Evolutionary conservation across 495 filamentous ascomycete species (phyloP), one percentile per base, ranked within the genome.

Genomic region (Aspergillus heteromorphus): DNA sequence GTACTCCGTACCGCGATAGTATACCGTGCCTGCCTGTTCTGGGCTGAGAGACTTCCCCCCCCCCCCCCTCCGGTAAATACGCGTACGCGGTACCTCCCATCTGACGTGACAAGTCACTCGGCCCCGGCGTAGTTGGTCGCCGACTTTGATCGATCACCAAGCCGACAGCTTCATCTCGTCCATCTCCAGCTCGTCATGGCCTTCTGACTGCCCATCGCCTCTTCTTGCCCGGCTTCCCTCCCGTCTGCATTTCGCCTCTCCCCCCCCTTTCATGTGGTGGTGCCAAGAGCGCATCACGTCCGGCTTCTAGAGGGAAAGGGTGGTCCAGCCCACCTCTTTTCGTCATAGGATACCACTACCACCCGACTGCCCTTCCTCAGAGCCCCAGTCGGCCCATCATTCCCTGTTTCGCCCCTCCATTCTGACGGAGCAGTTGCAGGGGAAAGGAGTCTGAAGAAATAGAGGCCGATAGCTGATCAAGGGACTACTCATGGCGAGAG

Each of bases 401-500:
- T 4, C 34, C 34, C 13, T 38, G 4, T 38, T n/a, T 14, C 34
- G 11, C 34, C 34, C 34, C n/a, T 38, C 13, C 34, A 38, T 38
- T n/a, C 34, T 13, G n/a, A 14, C 34, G 34, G 34, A n/a, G 34
- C 23, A 27, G 23, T 27, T 4, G 3, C 7, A n/a, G 34, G 5
- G 1, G 1, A n/a, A 38, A 38, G 34, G 34, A 38, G 34, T 9
- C 13, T n/a, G n/a, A 1, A 38, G n/a, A n/a, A 14, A 38, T 38
- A 4, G 34, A 38, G 34, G 34, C 4, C 23, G 42, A 20, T 23
- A 25, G 7, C 4, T 10, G 14, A 14, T 16, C 14, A 21, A 45
- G 42, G 7, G 25, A 16, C n/a, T n/a, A 20, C 49, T 49, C 57
- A 75, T 73, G 73, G 71, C 72, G 57, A 62, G 58, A 52, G 66